Evolutionary conservation across 441 rosid species (phyloP), one percentile per base, ranked within the genome.

Genomic region (Caryocar brasiliense): DNA sequence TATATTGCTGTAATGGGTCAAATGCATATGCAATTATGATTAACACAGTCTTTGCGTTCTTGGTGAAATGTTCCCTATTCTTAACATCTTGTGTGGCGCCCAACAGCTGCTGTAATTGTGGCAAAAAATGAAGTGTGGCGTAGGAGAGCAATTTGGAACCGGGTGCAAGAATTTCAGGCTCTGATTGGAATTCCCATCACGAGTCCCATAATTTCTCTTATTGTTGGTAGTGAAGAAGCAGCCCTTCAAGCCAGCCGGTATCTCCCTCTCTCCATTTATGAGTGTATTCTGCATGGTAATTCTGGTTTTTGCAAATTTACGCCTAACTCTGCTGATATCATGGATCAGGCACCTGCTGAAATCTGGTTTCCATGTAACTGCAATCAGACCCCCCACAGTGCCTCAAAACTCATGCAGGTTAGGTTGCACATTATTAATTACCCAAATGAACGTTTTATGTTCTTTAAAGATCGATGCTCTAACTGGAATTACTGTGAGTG

Each of bases 391-490:
- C 24, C 95, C 98, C 45, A 86, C 96, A n/a, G 96, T 91, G 51
- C 95, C 96, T 59, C 74, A 88, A 40, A 91, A 91, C 60, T 86
- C 91, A 52, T 91, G 96, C 96, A 79, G 98, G 96, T 91, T 82
- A 40, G 21, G 26, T 65, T 39, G 22, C 44, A 17, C 13, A 43
- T 64, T 30, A 26, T 3, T 51, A 9, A 14, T 27, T 13, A 26
- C 45, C 2, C 12, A 14, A 26, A 15, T 58, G 15, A 17, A 47
- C n/a, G 5, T 37, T 27, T 22, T 8, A 8, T 51, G 12, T 8
- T 19, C 44, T 29, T 39, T 28, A 20, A 9, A 15, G 20, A 7
- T 37, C 6, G n/a, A n/a, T n/a, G n/a, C n/a, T n/a, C n/a, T n/a
- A n/a, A n/a, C n/a, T n/a, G n/a, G n/a, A n/a, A n/a, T n/a, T n/a